A percentile compares a stretch with the other conserved stretches of the same genome.
Conservation (phyloP, 495 filamentous ascomycete genomes). For the Sphaerosporella brunnea region DNA sequence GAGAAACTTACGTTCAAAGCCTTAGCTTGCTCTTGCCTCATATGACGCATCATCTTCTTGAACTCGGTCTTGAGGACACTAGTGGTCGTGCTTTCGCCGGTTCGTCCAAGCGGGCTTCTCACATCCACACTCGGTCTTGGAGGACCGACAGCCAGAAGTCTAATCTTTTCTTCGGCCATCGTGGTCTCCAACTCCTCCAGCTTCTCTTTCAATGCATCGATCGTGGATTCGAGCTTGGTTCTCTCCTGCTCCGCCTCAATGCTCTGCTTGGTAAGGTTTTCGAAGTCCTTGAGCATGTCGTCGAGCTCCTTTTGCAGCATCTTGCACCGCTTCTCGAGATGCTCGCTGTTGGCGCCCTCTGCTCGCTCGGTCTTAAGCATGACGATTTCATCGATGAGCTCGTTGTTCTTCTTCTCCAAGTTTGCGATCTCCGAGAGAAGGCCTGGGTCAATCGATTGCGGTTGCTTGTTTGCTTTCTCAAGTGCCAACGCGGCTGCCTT, state of each 20-base stretch:
- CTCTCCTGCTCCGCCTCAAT: conserved; percentile 79
- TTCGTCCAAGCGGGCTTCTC: conserved; percentile 30
- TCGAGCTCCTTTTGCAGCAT: conserved; percentile 60
- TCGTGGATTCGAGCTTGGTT: conserved; percentile 53
- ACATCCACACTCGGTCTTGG: conserved; percentile 24
- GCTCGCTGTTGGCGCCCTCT: conserved; percentile 28
- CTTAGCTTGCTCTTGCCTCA: conserved; percentile 51
- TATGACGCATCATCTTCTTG: conserved; percentile 81
- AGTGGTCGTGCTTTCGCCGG: conserved; percentile 45
- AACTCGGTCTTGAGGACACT: conserved; percentile 65
- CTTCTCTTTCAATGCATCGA: conserved; percentile 52
- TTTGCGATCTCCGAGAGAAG: conserved; percentile 48
- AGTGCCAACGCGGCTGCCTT: conserved; percentile 19
- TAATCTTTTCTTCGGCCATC: conserved; percentile 53
- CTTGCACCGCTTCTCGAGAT: conserved; percentile 41
- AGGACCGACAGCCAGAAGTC: conserved; percentile 40
- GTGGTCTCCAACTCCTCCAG: conserved; percentile 49
- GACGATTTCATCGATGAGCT: conserved; percentile 42
- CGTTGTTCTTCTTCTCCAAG: conserved; percentile 42
- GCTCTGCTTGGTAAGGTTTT: conserved; percentile 66
- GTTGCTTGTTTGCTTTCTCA: conserved; percentile 20
- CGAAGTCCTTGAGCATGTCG: conserved; percentile 68
- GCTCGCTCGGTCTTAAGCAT: conserved; percentile 30
- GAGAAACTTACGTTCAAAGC: conserved; percentile 42
- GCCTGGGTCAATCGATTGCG: conserved; percentile 34